These are phyloP conservation scores for Eucalyptus pauciflora DNA, from an alignment of 345 rosid genomes.

Conservation along the genomic window DNA sequence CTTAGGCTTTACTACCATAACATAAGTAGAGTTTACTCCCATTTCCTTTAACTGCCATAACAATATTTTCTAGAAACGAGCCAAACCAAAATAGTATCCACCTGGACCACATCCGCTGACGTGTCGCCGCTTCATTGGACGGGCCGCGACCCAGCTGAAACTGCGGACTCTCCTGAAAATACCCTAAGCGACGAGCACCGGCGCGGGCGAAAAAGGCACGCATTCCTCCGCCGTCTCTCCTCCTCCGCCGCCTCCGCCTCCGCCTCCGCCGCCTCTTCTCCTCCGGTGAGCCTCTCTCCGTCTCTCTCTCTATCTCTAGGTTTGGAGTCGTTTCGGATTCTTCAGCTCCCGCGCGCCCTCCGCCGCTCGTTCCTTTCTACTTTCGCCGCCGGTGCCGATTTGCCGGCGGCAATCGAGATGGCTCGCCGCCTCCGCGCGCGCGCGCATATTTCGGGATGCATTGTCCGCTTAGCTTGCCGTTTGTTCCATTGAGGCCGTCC, in stretches of 20 bases:
- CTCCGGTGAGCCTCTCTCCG: conserved; percentile 30
- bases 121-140: not conserved
- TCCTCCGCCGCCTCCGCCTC: conserved; percentile 17
- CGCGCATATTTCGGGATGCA: not conserved
- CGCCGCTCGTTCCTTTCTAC: not conserved
- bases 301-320: not conserved
- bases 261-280: conserved; percentile 8
- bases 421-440: not conserved
- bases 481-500: not conserved
- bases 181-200: not conserved
- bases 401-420: not conserved
- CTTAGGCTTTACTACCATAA: accelerated
- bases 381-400: not conserved
- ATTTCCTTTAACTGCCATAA: not conserved
- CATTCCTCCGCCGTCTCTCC: conserved; percentile 16
- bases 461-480: not conserved
- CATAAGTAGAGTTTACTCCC: not conserved
- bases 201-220: not conserved
- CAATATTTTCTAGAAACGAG: not conserved
- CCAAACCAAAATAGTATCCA: not conserved
- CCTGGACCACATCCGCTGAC: not conserved
- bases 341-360: not conserved
- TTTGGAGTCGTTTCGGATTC: not conserved
- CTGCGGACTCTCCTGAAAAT: not conserved
- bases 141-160: not conserved